Evolutionary conservation across 306 rosid species (phyloP).

Genomic region (Echinosophora koreensis): DNA sequence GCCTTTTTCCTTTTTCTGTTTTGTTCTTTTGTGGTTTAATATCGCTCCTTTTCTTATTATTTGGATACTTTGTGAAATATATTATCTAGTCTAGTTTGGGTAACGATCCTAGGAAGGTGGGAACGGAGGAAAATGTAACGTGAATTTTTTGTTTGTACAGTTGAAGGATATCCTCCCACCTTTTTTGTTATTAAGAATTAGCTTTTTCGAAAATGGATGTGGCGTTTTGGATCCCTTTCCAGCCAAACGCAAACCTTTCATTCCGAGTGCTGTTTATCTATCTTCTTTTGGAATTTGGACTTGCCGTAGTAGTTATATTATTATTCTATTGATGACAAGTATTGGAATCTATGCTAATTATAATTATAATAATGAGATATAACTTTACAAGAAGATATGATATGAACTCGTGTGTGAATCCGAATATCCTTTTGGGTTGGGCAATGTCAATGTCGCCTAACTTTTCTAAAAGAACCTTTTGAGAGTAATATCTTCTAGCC

Average conservation of each 20-base stretch:
- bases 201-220: constrained; percentile 61
- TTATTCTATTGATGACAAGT: background rate
- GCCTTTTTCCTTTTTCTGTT: background rate
- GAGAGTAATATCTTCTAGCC: constrained; percentile 41
- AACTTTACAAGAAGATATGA: constrained; percentile 1
- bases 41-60: background rate
- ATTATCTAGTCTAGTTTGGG: constrained; percentile 37
- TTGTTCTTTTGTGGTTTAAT: background rate
- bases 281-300: constrained; percentile 4
- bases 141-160: constrained; percentile 49
- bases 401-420: constrained; percentile 33
- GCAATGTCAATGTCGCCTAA: constrained; percentile 46
- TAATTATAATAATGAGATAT: constrained; percentile 28
- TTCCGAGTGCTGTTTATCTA: constrained; percentile 36
- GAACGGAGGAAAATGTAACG: background rate
- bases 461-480: constrained; percentile 48
- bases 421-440: constrained; percentile 52
- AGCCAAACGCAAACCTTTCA: constrained; percentile 52
- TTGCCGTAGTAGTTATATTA: background rate
- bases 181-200: constrained; percentile 38
- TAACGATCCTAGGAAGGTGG: constrained; percentile 39
- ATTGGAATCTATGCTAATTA: constrained; percentile 14
- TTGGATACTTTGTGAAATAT: constrained; percentile 10
- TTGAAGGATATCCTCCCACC: constrained; percentile 46
- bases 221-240: constrained; percentile 56